These are phyloP conservation scores for Hanseniaspora meyeri DNA, from an alignment of 805 yeast species.

Conservation along the genomic window DNA sequence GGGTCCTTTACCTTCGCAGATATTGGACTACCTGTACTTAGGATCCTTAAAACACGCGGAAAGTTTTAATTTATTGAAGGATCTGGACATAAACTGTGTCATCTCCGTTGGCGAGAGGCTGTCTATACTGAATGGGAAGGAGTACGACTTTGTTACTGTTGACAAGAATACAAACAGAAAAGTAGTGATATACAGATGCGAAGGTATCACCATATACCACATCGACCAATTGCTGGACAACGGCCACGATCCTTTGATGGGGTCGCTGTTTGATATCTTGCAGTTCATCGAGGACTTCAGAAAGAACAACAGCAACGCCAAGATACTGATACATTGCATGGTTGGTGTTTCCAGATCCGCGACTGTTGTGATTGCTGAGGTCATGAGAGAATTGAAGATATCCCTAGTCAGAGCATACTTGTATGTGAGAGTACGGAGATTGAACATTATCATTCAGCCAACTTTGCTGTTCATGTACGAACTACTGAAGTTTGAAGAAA, in stretches of 20 bases:
- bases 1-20: conserved; percentile 75
- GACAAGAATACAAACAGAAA: not conserved
- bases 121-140: conserved; percentile 18
- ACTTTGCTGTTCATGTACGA: conserved; percentile 86
- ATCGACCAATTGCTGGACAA: conserved; percentile 76
- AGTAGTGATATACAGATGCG: conserved; percentile 18
- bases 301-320: conserved; percentile 34
- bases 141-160: not conserved
- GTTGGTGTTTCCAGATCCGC: conserved; percentile 95
- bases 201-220: conserved; percentile 32
- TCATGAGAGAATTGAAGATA: conserved; percentile 61
- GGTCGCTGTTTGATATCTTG: conserved; percentile 50
- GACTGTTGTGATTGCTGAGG: conserved; percentile 89
- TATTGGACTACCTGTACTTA: conserved; percentile 69
- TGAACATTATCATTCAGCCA: conserved; percentile 90
- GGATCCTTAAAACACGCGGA: conserved; percentile 80
- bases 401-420: conserved; percentile 69
- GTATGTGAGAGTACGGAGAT: conserved; percentile 75
- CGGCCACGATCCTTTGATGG: conserved; percentile 68
- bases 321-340: conserved; percentile 76
- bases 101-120: conserved; percentile 78
- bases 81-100: conserved; percentile 58
- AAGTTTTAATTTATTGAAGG: conserved; percentile 46
- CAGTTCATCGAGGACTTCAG: conserved; percentile 43
- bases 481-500: conserved; percentile 44